phyloP scores from a whole-genome alignment of 1,284 basidiomycete genomes.

The Sporisorium iseilematis-ciliati region DNA sequence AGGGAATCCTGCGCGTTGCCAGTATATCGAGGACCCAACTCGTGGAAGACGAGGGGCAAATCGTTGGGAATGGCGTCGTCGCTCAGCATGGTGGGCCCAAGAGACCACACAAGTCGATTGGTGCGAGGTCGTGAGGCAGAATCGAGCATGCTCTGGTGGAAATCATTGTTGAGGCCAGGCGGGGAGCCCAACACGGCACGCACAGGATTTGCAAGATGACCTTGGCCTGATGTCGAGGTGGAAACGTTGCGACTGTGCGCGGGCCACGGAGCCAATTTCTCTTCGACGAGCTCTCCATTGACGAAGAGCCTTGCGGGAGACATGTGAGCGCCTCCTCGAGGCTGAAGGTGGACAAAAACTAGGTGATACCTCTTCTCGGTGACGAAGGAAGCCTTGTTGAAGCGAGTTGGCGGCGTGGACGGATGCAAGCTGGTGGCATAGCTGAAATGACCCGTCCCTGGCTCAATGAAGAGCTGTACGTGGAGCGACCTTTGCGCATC shows the following conservation, averaged over 20 bases:
- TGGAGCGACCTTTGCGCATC: slow-evolving; percentile 46
- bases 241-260: slow-evolving; percentile 7
- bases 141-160: not conserved
- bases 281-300: slow-evolving; percentile 56
- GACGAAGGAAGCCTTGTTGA: slow-evolving; percentile 38
- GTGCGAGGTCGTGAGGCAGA: not conserved
- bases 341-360: slow-evolving; percentile 55
- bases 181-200: slow-evolving; percentile 54
- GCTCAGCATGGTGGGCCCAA: slow-evolving; percentile 54
- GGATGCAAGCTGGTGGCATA: slow-evolving; percentile 31
- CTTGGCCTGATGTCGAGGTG: slow-evolving; percentile 14
- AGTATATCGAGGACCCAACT: slow-evolving; percentile 54
- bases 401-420: slow-evolving; percentile 26
- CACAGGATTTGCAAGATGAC: slow-evolving; percentile 19
- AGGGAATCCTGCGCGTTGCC: slow-evolving; percentile 63
- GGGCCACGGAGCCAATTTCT: slow-evolving; percentile 53
- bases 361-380: slow-evolving; percentile 47
- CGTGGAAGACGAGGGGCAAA: slow-evolving; percentile 55
- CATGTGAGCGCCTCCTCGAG: slow-evolving; percentile 36
- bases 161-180: slow-evolving; percentile 20
- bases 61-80: slow-evolving; percentile 57
- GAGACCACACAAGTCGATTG: slow-evolving; percentile 58
- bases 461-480: slow-evolving; percentile 52
- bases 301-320: slow-evolving; percentile 57
- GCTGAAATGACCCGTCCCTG: slow-evolving; percentile 45